Conservation (phyloP, 257 asterid species). For the Solanum pinnatisectum region DNA sequence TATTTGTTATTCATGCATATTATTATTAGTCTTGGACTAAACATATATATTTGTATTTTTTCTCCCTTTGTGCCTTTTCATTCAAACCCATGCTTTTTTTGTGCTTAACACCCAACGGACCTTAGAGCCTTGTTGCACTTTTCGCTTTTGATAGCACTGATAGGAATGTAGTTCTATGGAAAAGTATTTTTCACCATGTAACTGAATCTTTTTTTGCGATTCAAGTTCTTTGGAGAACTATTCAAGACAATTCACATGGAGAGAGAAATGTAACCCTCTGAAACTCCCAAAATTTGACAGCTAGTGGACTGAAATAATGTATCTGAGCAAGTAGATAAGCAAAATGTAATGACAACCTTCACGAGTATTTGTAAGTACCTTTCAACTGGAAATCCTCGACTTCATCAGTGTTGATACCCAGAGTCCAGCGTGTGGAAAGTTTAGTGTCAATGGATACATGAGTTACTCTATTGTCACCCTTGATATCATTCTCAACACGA, state of each 20-base stretch:
- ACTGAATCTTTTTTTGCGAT: neutral
- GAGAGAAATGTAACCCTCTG: neutral
- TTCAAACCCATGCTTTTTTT: neutral
- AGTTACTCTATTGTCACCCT: slow-evolving; percentile 46
- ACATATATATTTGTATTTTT: neutral
- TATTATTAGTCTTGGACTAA: neutral
- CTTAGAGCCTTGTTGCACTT: neutral
- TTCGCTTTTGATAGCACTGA: neutral
- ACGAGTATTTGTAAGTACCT: slow-evolving; percentile 33
- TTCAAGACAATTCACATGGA: neutral
- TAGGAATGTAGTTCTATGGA: neutral
- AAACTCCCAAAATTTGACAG: neutral
- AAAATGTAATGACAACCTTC: neutral
- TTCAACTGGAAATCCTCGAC: slow-evolving; percentile 69
- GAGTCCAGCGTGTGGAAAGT: slow-evolving; percentile 78
- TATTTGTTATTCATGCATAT: neutral
- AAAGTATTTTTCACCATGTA: neutral
- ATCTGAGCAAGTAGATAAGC: neutral
- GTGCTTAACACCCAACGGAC: neutral
- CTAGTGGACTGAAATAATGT: neutral
- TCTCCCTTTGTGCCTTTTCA: neutral
- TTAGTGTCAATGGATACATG: slow-evolving; percentile 43
- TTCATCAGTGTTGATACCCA: slow-evolving; percentile 63
- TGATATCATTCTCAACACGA: slow-evolving; percentile 40
- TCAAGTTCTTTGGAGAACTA: neutral